Base-by-base conservation (phyloP, 2,329 filamentous ascomycete genomes). In the Escovopsis weberi region DNA sequence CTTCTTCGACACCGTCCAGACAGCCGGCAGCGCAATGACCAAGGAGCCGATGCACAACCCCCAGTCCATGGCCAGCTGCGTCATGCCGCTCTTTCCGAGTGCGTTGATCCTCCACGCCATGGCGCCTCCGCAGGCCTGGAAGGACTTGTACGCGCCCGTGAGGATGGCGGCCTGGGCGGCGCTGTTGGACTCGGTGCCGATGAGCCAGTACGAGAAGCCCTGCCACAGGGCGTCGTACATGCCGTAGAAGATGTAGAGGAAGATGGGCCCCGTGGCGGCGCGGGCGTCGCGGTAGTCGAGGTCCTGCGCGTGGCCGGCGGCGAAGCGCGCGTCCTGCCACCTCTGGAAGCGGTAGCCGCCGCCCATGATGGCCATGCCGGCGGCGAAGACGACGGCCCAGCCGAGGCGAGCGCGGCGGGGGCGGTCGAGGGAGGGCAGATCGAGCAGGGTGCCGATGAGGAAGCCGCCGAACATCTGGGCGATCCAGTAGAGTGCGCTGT, bases 181-280 rank as follows among this genome's bases (percentile, higher is more conserved):
- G 12, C 57, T 63, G 51, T 69, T 67, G 23, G 62, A 66, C 46
- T 61, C 58, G 2, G 66, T 62, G 11, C 68, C 66, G 43, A 70
- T 65, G 15, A 68, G 53, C 75, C 76, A 81, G 63, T 80, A 80
- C 38, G 75, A 72, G 48, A 65, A 71, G 2, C 72, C 74, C 56
- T 82, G 78, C 76, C 76, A 82, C 15, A 77, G 66, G 2, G 78
- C 75, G 55, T 83, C 80, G 53, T 77, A 80, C 47, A 75, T 69
- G 35, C 80, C 79, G 54, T 82, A 83, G 60, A 80, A 81, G 55
- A 82, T 77, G 63, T 82, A 82, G 12, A 83, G 62, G 51, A 82
- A 74, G 51, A 83, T 79, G 9, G 78, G 78, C 0, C 77, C 78
- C 6, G 68, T 66, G 41, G 72, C 79, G 35, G 68, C 62, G 35